Conservation (phyloP, 78 protist genomes). For the Bodo saltans region DNA sequence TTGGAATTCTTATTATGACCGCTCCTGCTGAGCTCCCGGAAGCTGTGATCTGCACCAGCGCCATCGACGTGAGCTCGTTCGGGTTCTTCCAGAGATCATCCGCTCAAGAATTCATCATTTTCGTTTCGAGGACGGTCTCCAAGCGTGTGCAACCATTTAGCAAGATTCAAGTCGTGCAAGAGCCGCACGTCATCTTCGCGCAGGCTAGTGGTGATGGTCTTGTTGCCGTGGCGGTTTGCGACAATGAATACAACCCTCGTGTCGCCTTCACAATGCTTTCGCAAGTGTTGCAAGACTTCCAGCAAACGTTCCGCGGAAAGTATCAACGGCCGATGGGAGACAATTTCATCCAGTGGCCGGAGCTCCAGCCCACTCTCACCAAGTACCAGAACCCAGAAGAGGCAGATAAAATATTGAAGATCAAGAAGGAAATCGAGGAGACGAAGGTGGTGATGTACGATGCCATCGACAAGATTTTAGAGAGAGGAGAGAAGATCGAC, state of each 20-base stretch:
- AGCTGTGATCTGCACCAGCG: constrained; percentile 24
- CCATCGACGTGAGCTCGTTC: constrained; percentile 14
- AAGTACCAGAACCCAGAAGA: constrained; percentile 45
- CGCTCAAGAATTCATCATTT: constrained; percentile 25
- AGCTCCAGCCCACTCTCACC: not conserved
- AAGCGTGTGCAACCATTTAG: constrained; percentile 1
- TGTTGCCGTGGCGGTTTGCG: constrained; percentile 4
- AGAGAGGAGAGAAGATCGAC: constrained; percentile 39
- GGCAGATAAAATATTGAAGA: constrained; percentile 35
- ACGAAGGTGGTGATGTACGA: constrained; percentile 29
- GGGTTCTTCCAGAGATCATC: constrained; percentile 32
- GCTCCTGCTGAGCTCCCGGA: not conserved
- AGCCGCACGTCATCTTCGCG: constrained; percentile 8
- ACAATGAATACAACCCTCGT: constrained; percentile 35
- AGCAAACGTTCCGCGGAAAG: not conserved
- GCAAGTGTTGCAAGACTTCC: constrained; percentile 8
- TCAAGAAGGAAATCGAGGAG: constrained; percentile 51
- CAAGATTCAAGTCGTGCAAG: constrained; percentile 13
- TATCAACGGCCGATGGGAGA: not conserved
- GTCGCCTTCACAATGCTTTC: constrained; percentile 47
- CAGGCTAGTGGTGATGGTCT: constrained; percentile 16
- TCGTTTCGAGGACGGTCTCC: constrained; percentile 30
- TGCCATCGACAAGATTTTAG: constrained; percentile 14
- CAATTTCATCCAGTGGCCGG: constrained; percentile 24
- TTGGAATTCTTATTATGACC: not conserved